Evolutionary conservation across 1,284 basidiomycete species (phyloP), one percentile per base, ranked within the genome.

Genomic region (Ustilago shanxiensis): DNA sequence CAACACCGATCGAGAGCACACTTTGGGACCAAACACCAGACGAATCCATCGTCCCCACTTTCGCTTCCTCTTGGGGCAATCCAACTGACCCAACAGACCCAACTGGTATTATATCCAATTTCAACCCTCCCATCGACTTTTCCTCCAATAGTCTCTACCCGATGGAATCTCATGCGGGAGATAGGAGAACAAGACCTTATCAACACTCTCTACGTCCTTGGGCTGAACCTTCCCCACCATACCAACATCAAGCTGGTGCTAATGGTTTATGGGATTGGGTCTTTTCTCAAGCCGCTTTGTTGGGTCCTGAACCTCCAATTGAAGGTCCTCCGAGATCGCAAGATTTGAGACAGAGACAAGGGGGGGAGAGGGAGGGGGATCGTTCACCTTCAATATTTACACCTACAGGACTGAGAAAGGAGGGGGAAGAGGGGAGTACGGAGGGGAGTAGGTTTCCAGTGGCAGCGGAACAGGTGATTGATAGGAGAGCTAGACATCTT

Each of bases 241-340:
- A 35, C 22, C 1, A 22, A 22, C 13, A 51, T 8, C 35, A 20
- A 29, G 7, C 8, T 20, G 41, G 28, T 20, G 22, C 47, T 16
- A 71, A 71, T 57, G 35, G n/a, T 26, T 31, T 75, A 8, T 75
- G 72, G 72, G 66, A 66, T 13, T 75, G 72, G 72, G 55, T 68
- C 1, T 65, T 75, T 22, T 56, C 45, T 31, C 66, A 69, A 41
- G 72, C 59, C 6, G 72, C 66, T 9, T 37, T 71, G 18, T 16
- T 66, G 28, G 35, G 68, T 4, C 59, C 68, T 22, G 33, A 54
- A 18, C 59, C 68, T 26, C 68, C 68, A 2, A 44, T 59, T 3
- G 68, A 71, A 37, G 68, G 62, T 10, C 31, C 49, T 13, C 47
- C 35, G n/a, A n/a, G n/a, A n/a, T n/a, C n/a, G n/a, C n/a, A n/a